Evolutionary conservation across 371 early-diverging fungal species (phyloP).

Genomic region (Mucor plumbeus): DNA sequence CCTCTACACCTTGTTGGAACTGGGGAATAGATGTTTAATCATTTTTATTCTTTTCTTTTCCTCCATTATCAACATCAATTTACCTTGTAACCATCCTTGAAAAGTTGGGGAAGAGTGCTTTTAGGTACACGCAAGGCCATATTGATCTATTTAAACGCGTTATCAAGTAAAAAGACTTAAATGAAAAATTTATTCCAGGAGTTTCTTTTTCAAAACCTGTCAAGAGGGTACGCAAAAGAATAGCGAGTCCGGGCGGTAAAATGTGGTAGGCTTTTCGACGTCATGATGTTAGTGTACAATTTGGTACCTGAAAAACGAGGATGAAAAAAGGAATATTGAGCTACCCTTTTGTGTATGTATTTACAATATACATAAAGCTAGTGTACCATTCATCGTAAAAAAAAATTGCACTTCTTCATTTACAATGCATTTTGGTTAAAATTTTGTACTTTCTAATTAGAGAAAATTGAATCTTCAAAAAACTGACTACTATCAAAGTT

Average conservation of each 20-base stretch:
- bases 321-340: too few species aligned
- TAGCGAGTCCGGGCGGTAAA: background rate
- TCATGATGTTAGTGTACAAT: background rate
- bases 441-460: too few species aligned
- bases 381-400: too few species aligned
- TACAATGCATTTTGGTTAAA: too few species aligned
- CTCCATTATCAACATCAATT: background rate
- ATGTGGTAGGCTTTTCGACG: background rate
- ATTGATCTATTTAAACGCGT: slow-evolving; percentile 33
- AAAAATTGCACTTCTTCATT: too few species aligned
- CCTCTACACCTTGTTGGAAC: slow-evolving; percentile 96
- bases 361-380: too few species aligned
- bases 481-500: too few species aligned
- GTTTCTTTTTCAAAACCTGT: slow-evolving; percentile 11
- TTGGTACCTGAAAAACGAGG: background rate
- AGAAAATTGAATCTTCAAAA: too few species aligned
- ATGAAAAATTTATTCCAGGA: slow-evolving; percentile 8
- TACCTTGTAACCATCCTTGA: slow-evolving; percentile 98
- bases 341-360: too few species aligned
- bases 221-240: background rate
- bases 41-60: background rate
- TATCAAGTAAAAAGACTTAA: slow-evolving; percentile 11
- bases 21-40: slow-evolving; percentile 25
- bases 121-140: slow-evolving; percentile 97
- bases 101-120: slow-evolving; percentile 84